Conservation (phyloP, 768 basidiomycete species). For the Chalciporus chontae region DNA sequence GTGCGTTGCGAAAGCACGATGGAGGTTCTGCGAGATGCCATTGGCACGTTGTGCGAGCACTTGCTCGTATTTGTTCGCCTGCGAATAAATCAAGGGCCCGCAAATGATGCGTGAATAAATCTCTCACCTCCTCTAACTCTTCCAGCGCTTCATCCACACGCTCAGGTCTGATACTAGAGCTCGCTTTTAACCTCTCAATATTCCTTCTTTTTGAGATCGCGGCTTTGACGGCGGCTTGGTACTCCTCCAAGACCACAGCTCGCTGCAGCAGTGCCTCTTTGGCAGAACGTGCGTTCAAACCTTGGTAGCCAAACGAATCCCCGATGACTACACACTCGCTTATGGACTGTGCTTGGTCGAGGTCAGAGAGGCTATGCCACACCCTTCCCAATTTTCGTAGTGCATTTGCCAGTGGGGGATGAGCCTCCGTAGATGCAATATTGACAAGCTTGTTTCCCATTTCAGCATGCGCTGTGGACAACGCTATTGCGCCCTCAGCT, state of each 20-base stretch:
- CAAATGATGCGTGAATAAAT: neutral
- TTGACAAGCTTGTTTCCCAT: conserved; percentile 92
- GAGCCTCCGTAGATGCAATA: conserved; percentile 84
- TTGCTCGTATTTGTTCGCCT: conserved; percentile 92
- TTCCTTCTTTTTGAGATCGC: conserved; percentile 90
- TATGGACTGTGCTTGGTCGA: conserved; percentile 87
- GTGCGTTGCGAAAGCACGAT: conserved; percentile 80
- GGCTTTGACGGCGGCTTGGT: conserved; percentile 87
- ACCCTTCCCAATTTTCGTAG: conserved; percentile 82
- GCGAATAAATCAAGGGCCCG: conserved; percentile 11
- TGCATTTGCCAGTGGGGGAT: conserved; percentile 79
- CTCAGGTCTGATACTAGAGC: conserved; percentile 79
- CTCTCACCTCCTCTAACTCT: conserved; percentile 83
- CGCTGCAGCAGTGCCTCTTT: conserved; percentile 92
- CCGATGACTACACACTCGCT: conserved; percentile 94
- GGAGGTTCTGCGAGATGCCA: conserved; percentile 92
- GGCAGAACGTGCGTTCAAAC: conserved; percentile 93
- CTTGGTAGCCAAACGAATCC: conserved; percentile 96
- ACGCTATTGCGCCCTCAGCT: conserved; percentile 41
- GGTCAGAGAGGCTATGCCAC: conserved; percentile 84
- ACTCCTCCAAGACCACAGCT: conserved; percentile 88
- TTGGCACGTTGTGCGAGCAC: conserved; percentile 80
- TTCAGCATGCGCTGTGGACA: conserved; percentile 77
- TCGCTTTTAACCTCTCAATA: conserved; percentile 85
- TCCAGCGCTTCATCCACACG: conserved; percentile 89